Percentiles rank a stretch among this genome's conserved stretches.
Evolutionary conservation across 805 yeast species (phyloP).

Genomic region (Saturnispora serradocipensis): DNA sequence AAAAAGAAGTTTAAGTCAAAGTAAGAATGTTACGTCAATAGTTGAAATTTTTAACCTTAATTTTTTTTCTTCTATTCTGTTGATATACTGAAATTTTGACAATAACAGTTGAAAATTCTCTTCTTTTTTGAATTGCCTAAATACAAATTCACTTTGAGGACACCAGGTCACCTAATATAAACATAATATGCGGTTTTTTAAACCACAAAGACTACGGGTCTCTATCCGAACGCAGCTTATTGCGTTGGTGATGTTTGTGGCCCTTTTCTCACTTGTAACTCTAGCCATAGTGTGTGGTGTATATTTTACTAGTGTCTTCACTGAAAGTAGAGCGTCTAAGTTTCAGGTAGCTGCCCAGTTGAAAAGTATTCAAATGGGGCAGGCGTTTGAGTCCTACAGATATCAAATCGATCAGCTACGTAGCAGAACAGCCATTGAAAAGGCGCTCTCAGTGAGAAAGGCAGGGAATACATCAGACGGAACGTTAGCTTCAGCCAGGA

Average conservation of each 20-base stretch:
- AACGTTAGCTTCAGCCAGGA: constrained; percentile 37
- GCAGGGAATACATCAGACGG: constrained; percentile 61
- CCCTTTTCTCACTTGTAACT: constrained; percentile 59
- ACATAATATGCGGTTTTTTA: neutral
- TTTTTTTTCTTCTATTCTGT: neutral
- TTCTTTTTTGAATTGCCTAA: neutral
- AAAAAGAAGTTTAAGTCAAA: neutral
- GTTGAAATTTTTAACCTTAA: neutral
- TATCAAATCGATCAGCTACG: constrained; percentile 64
- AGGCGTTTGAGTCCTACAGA: constrained; percentile 50
- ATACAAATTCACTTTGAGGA: neutral
- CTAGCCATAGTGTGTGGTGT: constrained; percentile 70
- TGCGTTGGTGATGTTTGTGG: constrained; percentile 57
- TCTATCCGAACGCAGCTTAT: constrained; percentile 73
- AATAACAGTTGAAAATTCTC: neutral
- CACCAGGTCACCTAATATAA: neutral
- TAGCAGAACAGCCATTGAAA: constrained; percentile 49
- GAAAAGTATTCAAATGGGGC: constrained; percentile 71
- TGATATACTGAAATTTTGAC: neutral
- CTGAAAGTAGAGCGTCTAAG: constrained; percentile 57
- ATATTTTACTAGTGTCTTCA: constrained; percentile 57
- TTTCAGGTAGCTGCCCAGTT: constrained; percentile 71
- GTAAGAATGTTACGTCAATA: neutral
- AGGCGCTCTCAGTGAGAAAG: constrained; percentile 49
- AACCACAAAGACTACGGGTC: constrained; percentile 32